Percentiles rank a stretch among this genome's conserved stretches.
Conservation (phyloP, 208 protist genomes). For the Leishmania mexicana region DNA sequence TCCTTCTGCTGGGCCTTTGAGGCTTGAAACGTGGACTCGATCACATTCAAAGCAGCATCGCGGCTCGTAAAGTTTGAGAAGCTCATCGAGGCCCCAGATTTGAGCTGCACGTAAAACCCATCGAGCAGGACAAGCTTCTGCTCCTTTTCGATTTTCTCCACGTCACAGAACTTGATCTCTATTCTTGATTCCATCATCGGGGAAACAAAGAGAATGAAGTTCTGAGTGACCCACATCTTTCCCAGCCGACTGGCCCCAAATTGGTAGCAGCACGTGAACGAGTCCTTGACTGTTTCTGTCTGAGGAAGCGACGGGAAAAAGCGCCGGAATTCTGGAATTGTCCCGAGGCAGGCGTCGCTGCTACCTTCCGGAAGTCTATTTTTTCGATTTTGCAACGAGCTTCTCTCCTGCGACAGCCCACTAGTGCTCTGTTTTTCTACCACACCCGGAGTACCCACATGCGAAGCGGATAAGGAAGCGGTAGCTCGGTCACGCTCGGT, state of each 20-base stretch:
- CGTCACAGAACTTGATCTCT: constrained; percentile 46
- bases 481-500: background rate
- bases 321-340: constrained; percentile 20
- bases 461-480: background rate
- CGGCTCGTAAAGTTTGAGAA: constrained; percentile 67
- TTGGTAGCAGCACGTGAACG: constrained; percentile 61
- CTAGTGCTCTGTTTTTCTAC: background rate
- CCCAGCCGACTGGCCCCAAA: constrained; percentile 52
- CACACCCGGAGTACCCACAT: background rate
- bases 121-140: constrained; percentile 63
- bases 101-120: constrained; percentile 45
- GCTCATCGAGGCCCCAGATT: constrained; percentile 31
- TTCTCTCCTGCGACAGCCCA: background rate
- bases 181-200: constrained; percentile 48
- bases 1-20: constrained; percentile 11
- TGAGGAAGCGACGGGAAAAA: constrained; percentile 46
- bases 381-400: constrained; percentile 10
- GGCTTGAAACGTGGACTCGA: constrained; percentile 36
- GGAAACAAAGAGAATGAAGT: constrained; percentile 61
- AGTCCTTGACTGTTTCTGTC: constrained; percentile 41
- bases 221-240: constrained; percentile 56
- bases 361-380: background rate
- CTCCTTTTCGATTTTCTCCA: constrained; percentile 54
- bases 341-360: background rate
- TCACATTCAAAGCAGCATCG: constrained; percentile 52